These are phyloP conservation scores for Monilinia polystroma DNA, from an alignment of 2,329 filamentous ascomycete species.

Conservation along the genomic window DNA sequence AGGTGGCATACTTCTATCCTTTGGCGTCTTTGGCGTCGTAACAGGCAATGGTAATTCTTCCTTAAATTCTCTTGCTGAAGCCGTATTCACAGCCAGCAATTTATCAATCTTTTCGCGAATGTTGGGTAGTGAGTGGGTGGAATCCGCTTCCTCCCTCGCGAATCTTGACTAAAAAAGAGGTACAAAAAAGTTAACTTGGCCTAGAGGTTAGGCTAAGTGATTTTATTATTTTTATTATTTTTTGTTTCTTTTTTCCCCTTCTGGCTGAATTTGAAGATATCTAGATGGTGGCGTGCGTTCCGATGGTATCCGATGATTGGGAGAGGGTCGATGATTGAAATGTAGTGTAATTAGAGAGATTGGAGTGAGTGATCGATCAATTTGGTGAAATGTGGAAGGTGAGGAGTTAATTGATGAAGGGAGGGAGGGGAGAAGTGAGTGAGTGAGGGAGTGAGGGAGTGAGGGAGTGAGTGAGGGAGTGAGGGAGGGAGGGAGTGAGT, in stretches of 20 bases:
- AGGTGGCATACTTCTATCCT: constrained; percentile 41
- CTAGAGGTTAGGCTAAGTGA: constrained; percentile 1
- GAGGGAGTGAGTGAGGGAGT: background rate
- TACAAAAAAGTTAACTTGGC: no score
- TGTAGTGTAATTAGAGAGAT: no score
- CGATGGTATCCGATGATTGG: background rate
- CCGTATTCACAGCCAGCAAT: constrained; percentile 35
- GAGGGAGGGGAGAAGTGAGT: background rate
- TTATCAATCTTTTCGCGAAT: constrained; percentile 34
- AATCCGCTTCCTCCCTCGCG: constrained; percentile 39
- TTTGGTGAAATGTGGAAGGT: no score
- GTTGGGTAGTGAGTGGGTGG: constrained; percentile 32
- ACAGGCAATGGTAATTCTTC: constrained; percentile 35
- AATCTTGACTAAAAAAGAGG: constrained; percentile 9
- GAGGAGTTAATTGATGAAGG: background rate
- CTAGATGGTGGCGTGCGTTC: background rate
- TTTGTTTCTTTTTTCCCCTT: no score
- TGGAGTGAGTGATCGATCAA: background rate
- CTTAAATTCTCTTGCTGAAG: constrained; percentile 21
- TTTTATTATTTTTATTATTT: no score
- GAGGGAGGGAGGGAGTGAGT: background rate
- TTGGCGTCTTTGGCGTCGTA: constrained; percentile 34
- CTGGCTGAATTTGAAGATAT: no score
- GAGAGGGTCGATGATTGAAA: background rate
- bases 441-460: no score